Evolutionary conservation across 352 stramenopile genomes (phyloP), one percentile per base, ranked within the genome.

Genomic region (Pythium biforme): DNA sequence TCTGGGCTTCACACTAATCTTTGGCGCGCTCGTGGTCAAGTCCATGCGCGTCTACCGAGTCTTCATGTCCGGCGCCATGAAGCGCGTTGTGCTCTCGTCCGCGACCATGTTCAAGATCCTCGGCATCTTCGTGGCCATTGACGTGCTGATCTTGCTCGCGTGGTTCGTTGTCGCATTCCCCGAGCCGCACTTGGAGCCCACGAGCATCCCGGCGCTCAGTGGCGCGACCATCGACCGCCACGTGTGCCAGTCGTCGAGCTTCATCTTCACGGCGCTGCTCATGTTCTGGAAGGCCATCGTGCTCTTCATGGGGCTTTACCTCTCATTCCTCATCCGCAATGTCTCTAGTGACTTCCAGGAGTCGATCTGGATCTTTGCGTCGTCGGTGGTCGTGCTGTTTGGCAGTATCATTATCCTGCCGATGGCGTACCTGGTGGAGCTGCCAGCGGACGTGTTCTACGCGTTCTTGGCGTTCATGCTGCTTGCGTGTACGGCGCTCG

Each of bases 331-430:
- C 22, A 49, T 65, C 17, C 58, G 40, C 60, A n/a, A 76, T 10
- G 63, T 75, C 7, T 74, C 69, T 45, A 37, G 39, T 1, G 74
- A 82, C 41, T 82, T 82, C 40, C 74, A 80, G 51, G 74, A 72
- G 29, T 70, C 72, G 14, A 55, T 73, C 14, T 76, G 68, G 68
- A 79, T 79, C 10, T 70, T 76, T 17, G 55, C 60, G 1, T 67
- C 69, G 0, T 40, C 47, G 7, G 8, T 67, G 4, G 37, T 74
- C 0, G 65, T 79, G 17, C 34, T 76, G 2, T 26, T 74, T 6
- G 62, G 34, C 3, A 54, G 57, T 31, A 11, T 79, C 4, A 39
- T 79, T 9, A 17, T 76, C 6, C 25, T 74, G 10, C 60, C 69
- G 14, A 14, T 76, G 12, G 65, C 47, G 47, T 79, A 77, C 51